Percentiles rank a stretch among this genome's conserved stretches.
Evolutionary conservation across 2,329 filamentous ascomycete species (phyloP).

Genomic region (Aureobasidium subglaciale): DNA sequence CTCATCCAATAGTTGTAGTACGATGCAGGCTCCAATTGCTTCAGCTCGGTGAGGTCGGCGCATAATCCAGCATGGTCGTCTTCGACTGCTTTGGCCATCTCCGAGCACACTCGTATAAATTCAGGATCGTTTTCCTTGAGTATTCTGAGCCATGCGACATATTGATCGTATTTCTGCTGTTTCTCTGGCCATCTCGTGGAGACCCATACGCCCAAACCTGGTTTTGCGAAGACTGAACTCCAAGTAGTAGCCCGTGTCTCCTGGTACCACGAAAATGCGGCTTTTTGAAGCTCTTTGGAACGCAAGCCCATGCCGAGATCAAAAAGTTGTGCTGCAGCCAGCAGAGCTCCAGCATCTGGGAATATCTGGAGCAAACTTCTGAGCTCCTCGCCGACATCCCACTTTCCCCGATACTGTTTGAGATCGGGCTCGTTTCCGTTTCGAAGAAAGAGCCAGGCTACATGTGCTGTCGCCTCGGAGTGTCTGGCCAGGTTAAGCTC

Average conservation of each 20-base stretch:
- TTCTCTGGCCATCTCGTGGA: no score
- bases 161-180: no score
- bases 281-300: background rate
- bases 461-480: background rate
- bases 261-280: background rate
- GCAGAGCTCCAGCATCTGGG: background rate
- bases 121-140: background rate
- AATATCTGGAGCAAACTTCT: background rate
- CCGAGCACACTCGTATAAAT: background rate
- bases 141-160: background rate
- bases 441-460: background rate
- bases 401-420: background rate
- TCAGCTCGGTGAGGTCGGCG: background rate
- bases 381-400: background rate
- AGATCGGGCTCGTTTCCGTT: background rate
- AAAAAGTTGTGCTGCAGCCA: background rate
- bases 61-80: background rate
- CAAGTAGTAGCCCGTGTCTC: background rate
- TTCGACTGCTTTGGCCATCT: background rate
- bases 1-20: background rate
- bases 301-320: background rate
- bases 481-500: background rate
- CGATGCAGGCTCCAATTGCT: background rate
- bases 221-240: background rate
- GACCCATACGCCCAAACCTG: no score